phyloP scores from a whole-genome alignment of 2,329 filamentous ascomycete species.

The Verticillium albo-atrum region DNA sequence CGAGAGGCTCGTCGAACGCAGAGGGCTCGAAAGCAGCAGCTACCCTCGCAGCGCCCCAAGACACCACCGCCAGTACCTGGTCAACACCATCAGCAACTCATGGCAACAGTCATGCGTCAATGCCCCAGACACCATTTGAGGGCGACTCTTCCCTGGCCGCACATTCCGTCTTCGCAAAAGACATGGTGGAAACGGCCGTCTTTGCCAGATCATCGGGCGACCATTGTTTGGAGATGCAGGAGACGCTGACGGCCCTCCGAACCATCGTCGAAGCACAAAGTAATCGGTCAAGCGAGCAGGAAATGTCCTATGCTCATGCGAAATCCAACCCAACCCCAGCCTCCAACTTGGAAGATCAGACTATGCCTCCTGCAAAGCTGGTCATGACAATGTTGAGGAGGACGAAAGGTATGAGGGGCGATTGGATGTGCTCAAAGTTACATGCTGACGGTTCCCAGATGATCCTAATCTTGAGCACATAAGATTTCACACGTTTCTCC shows the following conservation, averaged over 20 bases:
- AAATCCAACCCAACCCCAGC: background rate
- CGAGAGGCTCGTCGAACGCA: constrained; percentile 1
- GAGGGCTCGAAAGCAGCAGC: background rate
- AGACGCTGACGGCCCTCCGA: constrained; percentile 9
- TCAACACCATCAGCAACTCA: background rate
- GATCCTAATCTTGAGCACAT: constrained; percentile 1
- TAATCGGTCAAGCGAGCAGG: constrained; percentile 3
- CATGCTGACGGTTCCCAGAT: background rate
- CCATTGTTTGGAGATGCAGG: constrained; percentile 14
- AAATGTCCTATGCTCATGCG: background rate
- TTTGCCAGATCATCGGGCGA: constrained; percentile 8
- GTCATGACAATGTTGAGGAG: constrained; percentile 9
- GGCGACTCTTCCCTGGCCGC: constrained; percentile 15
- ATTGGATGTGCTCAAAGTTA: background rate
- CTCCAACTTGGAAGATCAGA: constrained; percentile 1
- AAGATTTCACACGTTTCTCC: constrained; percentile 2
- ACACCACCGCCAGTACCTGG: background rate
- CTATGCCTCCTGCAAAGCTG: constrained; percentile 10
- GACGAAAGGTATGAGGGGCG: constrained; percentile 5
- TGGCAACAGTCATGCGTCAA: background rate
- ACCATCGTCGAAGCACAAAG: constrained; percentile 9
- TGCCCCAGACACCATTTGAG: constrained; percentile 11
- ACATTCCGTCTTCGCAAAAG: constrained; percentile 16
- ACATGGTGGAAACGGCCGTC: constrained; percentile 13
- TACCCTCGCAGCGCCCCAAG: background rate